Evolutionary conservation across 768 basidiomycete species (phyloP).

Genomic region (Suillus subluteus): DNA sequence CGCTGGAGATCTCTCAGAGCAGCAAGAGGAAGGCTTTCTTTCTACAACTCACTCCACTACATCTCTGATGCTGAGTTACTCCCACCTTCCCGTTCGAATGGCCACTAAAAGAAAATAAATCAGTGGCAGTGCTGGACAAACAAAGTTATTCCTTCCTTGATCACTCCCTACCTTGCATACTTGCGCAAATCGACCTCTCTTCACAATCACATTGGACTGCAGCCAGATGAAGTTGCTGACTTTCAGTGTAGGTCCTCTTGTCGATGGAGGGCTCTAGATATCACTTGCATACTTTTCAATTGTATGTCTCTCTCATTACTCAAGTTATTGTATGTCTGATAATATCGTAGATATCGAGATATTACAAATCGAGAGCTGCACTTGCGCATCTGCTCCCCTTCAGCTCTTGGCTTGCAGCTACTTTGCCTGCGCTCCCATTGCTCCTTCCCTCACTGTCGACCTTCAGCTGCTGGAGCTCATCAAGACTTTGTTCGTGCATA

Average conservation of each 20-base stretch:
- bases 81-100: not conserved
- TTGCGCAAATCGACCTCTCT: not conserved
- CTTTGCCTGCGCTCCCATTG: too few relatives aligned
- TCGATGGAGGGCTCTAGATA: not conserved
- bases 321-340: not conserved
- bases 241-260: not conserved
- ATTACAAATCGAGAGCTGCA: not conserved
- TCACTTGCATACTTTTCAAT: constrained; percentile 4
- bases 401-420: too few relatives aligned
- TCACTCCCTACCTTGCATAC: constrained; percentile 13
- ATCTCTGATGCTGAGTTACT: not conserved
- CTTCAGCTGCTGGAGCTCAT: too few relatives aligned
- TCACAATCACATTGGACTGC: not conserved
- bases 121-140: constrained; percentile 2
- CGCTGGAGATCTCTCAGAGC: not conserved
- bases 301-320: too few relatives aligned
- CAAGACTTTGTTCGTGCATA: too few relatives aligned
- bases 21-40: not conserved
- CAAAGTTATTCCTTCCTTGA: constrained; percentile 3
- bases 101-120: constrained; percentile 2
- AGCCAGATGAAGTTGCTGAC: not conserved
- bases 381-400: too few relatives aligned
- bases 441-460: too few relatives aligned
- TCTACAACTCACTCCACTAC: not conserved
- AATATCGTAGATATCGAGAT: constrained; percentile 6